These are phyloP conservation scores for Crithidia expoeki DNA, from an alignment of 208 protist genomes.

Conservation along the genomic window DNA sequence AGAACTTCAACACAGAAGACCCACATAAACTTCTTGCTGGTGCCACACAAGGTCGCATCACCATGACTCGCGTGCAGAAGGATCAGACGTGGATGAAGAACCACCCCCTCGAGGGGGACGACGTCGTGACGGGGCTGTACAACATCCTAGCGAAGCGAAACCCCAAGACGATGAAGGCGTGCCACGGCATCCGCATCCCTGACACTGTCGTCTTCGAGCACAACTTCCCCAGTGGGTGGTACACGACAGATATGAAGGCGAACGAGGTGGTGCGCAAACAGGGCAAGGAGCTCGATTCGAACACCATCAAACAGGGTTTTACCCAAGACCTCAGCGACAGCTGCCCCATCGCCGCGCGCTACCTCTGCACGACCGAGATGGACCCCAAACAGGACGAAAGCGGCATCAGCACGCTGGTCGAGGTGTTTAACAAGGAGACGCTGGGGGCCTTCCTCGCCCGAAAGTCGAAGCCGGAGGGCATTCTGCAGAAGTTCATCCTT, in stretches of 20 bases:
- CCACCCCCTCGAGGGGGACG: slow-evolving; percentile 85
- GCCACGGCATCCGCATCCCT: slow-evolving; percentile 72
- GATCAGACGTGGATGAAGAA: slow-evolving; percentile 87
- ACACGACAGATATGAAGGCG: slow-evolving; percentile 84
- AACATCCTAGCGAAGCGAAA: slow-evolving; percentile 83
- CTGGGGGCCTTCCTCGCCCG: slow-evolving; percentile 78
- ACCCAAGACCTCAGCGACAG: slow-evolving; percentile 34
- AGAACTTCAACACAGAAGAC: no score
- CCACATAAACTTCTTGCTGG: no score
- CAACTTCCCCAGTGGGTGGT: slow-evolving; percentile 91
- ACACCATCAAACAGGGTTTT: slow-evolving; percentile 82
- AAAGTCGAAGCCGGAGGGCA: slow-evolving; percentile 83
- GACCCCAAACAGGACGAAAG: slow-evolving; percentile 51
- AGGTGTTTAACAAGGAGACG: slow-evolving; percentile 86
- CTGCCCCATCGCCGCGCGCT: slow-evolving; percentile 78
- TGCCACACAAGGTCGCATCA: not conserved
- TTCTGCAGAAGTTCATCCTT: slow-evolving; percentile 86
- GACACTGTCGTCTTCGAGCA: slow-evolving; percentile 91
- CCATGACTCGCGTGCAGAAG: slow-evolving; percentile 38
- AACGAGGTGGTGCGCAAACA: slow-evolving; percentile 82
- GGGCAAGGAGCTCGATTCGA: slow-evolving; percentile 86
- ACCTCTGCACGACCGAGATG: slow-evolving; percentile 67
- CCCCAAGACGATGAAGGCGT: slow-evolving; percentile 87
- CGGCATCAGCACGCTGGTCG: slow-evolving; percentile 65
- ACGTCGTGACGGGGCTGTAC: slow-evolving; percentile 81